phyloP scores from a whole-genome alignment of 495 filamentous ascomycete species.

The Amorphotheca resinae region DNA sequence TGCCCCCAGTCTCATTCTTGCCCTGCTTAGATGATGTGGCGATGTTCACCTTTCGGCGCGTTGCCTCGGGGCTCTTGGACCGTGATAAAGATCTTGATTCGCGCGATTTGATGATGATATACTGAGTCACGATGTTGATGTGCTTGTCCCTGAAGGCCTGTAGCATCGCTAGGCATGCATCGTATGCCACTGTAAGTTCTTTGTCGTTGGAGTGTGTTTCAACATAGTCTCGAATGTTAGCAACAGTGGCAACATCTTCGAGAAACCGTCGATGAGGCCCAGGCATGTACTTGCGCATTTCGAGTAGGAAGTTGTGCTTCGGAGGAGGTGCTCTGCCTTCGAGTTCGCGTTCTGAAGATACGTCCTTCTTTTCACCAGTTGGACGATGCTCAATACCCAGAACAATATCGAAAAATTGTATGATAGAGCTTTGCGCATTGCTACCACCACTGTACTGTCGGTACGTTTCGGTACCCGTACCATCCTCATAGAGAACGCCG shows the following conservation, averaged over 20 bases:
- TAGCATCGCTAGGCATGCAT: conserved; percentile 84
- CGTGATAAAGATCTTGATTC: conserved; percentile 38
- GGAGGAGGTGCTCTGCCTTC: conserved; percentile 43
- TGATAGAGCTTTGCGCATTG: conserved; percentile 88
- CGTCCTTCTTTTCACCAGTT: conserved; percentile 56
- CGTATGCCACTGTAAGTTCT: conserved; percentile 66
- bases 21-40: conserved; percentile 44
- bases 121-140: conserved; percentile 90
- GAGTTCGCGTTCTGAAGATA: conserved; percentile 31
- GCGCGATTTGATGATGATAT: conserved; percentile 69
- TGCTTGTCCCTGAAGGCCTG: conserved; percentile 86
- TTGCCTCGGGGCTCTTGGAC: conserved; percentile 23
- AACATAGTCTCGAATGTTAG: conserved; percentile 84
- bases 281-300: conserved; percentile 97
- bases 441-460: conserved; percentile 79
- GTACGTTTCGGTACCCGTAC: conserved; percentile 49
- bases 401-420: conserved; percentile 92
- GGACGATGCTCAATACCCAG: conserved; percentile 85
- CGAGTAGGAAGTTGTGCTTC: conserved; percentile 82
- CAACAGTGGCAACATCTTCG: conserved; percentile 60
- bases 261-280: conserved; percentile 84
- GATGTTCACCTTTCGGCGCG: conserved; percentile 45
- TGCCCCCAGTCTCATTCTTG: conserved; percentile 25
- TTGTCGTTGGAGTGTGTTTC: conserved; percentile 47
- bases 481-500: conserved; percentile 79